Base-by-base conservation (phyloP, 768 basidiomycete species). In the Tylopilus plumbeoviolaceoides region DNA sequence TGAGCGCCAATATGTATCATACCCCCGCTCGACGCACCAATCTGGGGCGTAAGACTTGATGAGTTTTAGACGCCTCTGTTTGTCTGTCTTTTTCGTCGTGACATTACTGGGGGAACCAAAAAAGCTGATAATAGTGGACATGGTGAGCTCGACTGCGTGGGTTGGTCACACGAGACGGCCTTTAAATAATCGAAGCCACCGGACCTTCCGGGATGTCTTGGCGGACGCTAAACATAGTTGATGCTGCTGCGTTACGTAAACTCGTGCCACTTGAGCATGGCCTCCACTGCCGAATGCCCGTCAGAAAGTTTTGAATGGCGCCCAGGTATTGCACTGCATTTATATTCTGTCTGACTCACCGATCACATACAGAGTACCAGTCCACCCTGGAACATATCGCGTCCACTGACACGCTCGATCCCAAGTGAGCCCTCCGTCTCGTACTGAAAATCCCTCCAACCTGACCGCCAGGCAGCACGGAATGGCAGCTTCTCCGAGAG, bases 1-100 rank as follows among this genome's bases (percentile, higher is more conserved):
- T 21, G 20, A 40, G 20, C 20, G 12, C 20, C 20, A 21, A 38
- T 38, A n/a, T 25, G 14, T 33, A 15, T 23, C 17, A 47, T 36
- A 27, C 44, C 20, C 33, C 27, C 35, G 20, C 21, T 41, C n/a
- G 9, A 61, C 81, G 50, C 55, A 89, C 89, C 89, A 91, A 61
- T 91, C 89, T 0, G 87, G 85, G 21, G 80, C 78, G 70, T 91
- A 91, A 4, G 85, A 85, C 38, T 73, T 61, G 20, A 88, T 54
- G 10, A 89, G 67, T 53, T 74, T 71, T 53, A 72, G 66, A 11
- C 57, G 65, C 53, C 67, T 65, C 56, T 63, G 62, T 44, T 44
- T 60, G 50, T 70, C 58, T 0, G 54, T 63, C 57, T 23, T 59
- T 54, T 59, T 60, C 15, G 50, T 58, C 7, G 55, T 44, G 30